Base-by-base conservation (phyloP, 768 basidiomycete species). In the Arthromyces matolae region DNA sequence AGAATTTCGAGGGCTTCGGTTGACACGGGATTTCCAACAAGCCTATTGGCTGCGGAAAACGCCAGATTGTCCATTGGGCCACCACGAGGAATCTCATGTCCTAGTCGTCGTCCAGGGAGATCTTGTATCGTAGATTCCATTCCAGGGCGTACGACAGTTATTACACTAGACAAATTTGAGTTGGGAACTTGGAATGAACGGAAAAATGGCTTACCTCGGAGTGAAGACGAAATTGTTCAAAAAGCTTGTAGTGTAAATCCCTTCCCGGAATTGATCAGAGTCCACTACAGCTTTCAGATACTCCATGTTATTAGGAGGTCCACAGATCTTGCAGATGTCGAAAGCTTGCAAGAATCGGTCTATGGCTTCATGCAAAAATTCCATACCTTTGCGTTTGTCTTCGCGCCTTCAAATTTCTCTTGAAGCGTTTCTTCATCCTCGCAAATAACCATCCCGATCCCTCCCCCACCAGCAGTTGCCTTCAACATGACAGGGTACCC, bases 381-480 rank as follows among this genome's bases (percentile, higher is more conserved):
- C n/a, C 10, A 33, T 10, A 82, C 80, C 66, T 72, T 62, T 0
- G 79, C 77, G 24, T 76, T 71, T 33, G 64, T 59, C 36, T 64
- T 65, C 9, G 73, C 70, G 1, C 57, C 37, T 3, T 53, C 47
- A 55, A 80, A 76, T 24, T 57, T 67, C 4, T 54, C 53, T 0
- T 24, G 42, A 18, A 83, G 55, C 24, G 75, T 75, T 0, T 47
- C 42, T n/a, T 69, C 71, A 35, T 67, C 57, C 14, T 56, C 50
- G 55, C 83, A 85, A 23, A 84, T 68, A 6, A 73, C 70, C 56
- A 86, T 73, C 3, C 83, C 84, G 76, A 83, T 80, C 0, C 84
- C 85, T 2, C 85, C 84, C 1, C 84, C 85, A 3, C 83, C 84
- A 0, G 80, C 81, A 1, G 81, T 83, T 1, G 83, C 78, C 60